Evolutionary conservation across 306 rosid species (phyloP).

Genomic region (Arachis stenosperma): DNA sequence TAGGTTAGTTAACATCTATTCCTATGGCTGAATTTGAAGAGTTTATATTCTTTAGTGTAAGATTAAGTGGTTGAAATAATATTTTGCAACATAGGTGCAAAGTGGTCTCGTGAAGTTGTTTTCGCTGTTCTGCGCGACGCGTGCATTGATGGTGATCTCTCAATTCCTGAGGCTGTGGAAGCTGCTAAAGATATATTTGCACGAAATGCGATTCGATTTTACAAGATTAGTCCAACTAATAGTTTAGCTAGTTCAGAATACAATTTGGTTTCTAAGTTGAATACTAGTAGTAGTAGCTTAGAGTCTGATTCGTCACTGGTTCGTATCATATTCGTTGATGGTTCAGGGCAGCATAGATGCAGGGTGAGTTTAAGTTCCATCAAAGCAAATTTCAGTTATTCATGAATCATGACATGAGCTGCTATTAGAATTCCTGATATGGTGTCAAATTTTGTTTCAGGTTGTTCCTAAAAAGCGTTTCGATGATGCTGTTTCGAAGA

Average conservation of each 20-base stretch:
- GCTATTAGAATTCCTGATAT: neutral
- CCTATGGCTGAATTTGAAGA: conserved; percentile 15
- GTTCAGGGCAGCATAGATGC: conserved; percentile 89
- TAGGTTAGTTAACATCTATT: conserved; percentile 59
- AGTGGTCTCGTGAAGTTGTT: conserved; percentile 76
- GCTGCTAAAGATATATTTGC: conserved; percentile 79
- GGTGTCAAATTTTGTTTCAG: conserved; percentile 53
- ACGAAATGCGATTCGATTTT: conserved; percentile 68
- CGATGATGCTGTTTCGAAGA: conserved; percentile 52
- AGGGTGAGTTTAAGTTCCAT: conserved; percentile 62
- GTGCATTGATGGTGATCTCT: conserved; percentile 78
- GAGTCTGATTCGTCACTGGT: conserved; percentile 58
- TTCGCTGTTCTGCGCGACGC: conserved; percentile 75
- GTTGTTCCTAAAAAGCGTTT: conserved; percentile 78
- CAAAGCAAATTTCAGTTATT: conserved; percentile 19
- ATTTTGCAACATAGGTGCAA: conserved; percentile 68
- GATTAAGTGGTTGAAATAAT: neutral
- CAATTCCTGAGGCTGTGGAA: conserved; percentile 74
- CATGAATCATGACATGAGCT: neutral
- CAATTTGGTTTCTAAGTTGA: conserved; percentile 42
- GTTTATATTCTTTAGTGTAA: conserved; percentile 3
- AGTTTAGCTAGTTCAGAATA: conserved; percentile 36
- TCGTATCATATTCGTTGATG: conserved; percentile 86
- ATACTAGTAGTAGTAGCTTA: conserved; percentile 34
- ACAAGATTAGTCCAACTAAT: conserved; percentile 52